Conservation (phyloP, 805 yeast genomes). For the Wickerhamiella bombiphila region DNA sequence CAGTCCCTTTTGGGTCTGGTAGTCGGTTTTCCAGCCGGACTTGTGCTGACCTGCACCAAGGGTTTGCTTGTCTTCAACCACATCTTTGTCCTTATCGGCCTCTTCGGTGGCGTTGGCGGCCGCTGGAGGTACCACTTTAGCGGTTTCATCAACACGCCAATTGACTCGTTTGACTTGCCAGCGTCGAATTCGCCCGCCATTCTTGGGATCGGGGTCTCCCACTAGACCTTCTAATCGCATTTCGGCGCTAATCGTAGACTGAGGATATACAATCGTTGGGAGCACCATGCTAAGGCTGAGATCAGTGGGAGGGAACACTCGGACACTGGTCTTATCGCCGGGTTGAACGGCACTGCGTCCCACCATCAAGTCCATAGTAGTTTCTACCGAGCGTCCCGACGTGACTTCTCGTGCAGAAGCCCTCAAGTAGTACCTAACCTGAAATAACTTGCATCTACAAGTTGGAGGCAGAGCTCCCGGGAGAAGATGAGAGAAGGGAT, state of each 20-base stretch:
- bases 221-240: conserved; percentile 46
- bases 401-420: conserved; percentile 29
- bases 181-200: conserved; percentile 25
- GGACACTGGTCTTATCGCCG: conserved; percentile 68
- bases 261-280: conserved; percentile 82
- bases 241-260: conserved; percentile 72
- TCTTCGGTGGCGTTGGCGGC: conserved; percentile 8
- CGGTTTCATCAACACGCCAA: conserved; percentile 80
- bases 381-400: conserved; percentile 7
- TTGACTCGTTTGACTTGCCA: conserved; percentile 86
- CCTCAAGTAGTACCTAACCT: conserved; percentile 60
- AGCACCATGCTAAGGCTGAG: conserved; percentile 74
- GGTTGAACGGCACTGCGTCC: conserved; percentile 67
- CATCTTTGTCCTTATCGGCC: conserved; percentile 7
- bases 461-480: conserved; percentile 86
- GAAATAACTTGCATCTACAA: conserved; percentile 40
- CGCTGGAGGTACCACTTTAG: conserved; percentile 17
- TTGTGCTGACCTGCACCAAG: conserved; percentile 69
- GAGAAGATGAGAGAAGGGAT: conserved; percentile 78
- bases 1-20: conserved; percentile 49
- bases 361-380: conserved; percentile 32
- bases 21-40: conserved; percentile 93
- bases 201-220: conserved; percentile 24
- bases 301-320: conserved; percentile 93
- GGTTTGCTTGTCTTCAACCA: conserved; percentile 57